Percentiles rank a stretch among this genome's conserved stretches.
Evolutionary conservation across 805 yeast species (phyloP).

Genomic region (Teunomyces funiuensis): DNA sequence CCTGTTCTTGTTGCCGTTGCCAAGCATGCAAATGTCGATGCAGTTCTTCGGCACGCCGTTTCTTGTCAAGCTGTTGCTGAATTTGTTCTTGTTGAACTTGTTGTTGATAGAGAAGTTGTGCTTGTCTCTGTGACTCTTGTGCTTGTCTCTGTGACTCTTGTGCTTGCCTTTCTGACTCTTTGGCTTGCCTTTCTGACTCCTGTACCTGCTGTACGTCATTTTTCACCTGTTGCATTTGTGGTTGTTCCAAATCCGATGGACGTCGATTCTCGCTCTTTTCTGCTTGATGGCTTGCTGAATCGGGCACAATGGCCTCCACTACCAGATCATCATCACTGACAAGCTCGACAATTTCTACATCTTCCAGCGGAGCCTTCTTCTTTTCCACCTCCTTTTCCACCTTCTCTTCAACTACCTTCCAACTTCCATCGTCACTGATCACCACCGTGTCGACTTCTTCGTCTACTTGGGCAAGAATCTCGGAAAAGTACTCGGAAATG

Average conservation of each 20-base stretch:
- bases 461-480: conserved; percentile 54
- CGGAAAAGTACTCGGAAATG: conserved; percentile 70
- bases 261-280: conserved; percentile 11
- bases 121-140: background rate
- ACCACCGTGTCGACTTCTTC: conserved; percentile 65
- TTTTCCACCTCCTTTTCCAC: conserved; percentile 11
- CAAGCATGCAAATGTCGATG: no score
- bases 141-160: background rate
- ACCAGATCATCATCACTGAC: background rate
- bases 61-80: no score
- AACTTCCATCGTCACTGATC: conserved; percentile 68
- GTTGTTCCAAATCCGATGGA: no score
- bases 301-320: background rate
- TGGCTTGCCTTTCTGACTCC: background rate
- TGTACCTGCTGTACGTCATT: background rate
- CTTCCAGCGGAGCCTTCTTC: conserved; percentile 1
- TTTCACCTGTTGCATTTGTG: conserved; percentile 14
- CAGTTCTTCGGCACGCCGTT: no score
- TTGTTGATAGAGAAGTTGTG: background rate
- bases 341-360: background rate
- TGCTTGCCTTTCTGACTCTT: background rate
- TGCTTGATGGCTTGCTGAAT: conserved; percentile 26
- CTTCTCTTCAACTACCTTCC: conserved; percentile 45
- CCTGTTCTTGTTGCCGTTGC: no score
- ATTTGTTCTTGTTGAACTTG: no score